phyloP scores from a whole-genome alignment of 2,329 filamentous ascomycete species.

The Alternaria sp. region DNA sequence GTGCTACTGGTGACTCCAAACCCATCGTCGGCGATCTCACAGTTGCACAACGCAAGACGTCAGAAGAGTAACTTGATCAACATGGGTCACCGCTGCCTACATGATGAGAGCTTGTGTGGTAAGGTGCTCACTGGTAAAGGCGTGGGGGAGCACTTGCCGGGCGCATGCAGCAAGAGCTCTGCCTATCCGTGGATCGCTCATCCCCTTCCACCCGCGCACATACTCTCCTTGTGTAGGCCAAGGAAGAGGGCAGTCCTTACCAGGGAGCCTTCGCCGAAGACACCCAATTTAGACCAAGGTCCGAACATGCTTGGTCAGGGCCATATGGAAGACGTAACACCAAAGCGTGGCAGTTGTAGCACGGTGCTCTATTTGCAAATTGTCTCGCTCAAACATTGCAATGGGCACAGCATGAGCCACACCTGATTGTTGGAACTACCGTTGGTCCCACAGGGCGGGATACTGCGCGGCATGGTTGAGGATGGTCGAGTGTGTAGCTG shows the following conservation, averaged over 20 bases:
- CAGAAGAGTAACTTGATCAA: slow-evolving; percentile 24
- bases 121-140: slow-evolving; percentile 15
- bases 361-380: slow-evolving; percentile 9
- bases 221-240: slow-evolving; percentile 25
- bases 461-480: slow-evolving; percentile 36
- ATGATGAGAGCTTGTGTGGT: slow-evolving; percentile 11
- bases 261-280: slow-evolving; percentile 17
- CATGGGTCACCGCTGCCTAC: slow-evolving; percentile 34
- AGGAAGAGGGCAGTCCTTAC: slow-evolving; percentile 29
- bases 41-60: slow-evolving; percentile 33
- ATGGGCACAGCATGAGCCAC: slow-evolving; percentile 47
- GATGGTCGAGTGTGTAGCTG: slow-evolving; percentile 29
- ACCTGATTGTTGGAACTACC: slow-evolving; percentile 47
- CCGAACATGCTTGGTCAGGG: slow-evolving; percentile 28
- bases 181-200: slow-evolving; percentile 27
- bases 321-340: slow-evolving; percentile 21
- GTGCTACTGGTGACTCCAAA: slow-evolving; percentile 30
- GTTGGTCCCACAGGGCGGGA: slow-evolving; percentile 49
- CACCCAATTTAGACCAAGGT: slow-evolving; percentile 15
- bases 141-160: slow-evolving; percentile 28
- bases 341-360: slow-evolving; percentile 11
- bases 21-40: slow-evolving; percentile 40
- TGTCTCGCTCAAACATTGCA: slow-evolving; percentile 31
- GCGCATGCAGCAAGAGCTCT: slow-evolving; percentile 21
- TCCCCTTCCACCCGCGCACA: slow-evolving; percentile 36